A percentile compares a stretch with the other conserved stretches of the same genome.
Conservation (phyloP, 139 green algal species). For the Bryopsis sp. region DNA sequence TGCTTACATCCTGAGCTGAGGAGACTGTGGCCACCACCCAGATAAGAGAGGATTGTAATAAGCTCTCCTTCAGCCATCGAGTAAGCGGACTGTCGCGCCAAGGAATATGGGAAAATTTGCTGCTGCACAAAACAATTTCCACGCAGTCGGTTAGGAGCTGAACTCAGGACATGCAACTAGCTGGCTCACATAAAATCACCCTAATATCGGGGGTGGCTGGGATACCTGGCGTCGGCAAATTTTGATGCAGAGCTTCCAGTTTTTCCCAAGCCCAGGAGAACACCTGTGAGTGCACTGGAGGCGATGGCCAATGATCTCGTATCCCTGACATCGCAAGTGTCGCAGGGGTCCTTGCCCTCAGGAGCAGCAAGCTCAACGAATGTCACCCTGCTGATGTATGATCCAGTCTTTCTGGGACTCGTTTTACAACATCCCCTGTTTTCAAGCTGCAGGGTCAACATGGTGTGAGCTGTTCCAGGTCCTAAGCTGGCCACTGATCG, state of each 20-base stretch:
- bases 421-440: not conserved
- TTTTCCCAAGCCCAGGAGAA: not conserved
- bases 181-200: too few species aligned
- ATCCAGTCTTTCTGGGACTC: too few species aligned
- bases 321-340: not conserved
- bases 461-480: not conserved
- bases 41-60: not conserved
- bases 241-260: not conserved
- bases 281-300: slow-evolving; percentile 2
- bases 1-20: not conserved
- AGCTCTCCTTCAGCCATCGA: slow-evolving; percentile 2
- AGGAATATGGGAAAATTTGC: not conserved
- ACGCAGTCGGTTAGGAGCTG: too few species aligned
- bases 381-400: not conserved
- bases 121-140: too few species aligned
- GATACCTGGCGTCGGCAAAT: not conserved
- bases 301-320: slow-evolving; percentile 2
- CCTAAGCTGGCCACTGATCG: not conserved
- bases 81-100: slow-evolving; percentile 11
- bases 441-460: not conserved
- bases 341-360: not conserved
- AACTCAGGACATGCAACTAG: too few species aligned
- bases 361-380: not conserved
- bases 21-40: not conserved
- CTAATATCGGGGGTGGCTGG: too few species aligned